Evolutionary conservation across 225 moss, liverwort and hornwort genomes (phyloP).

Genomic region (Thuidium tamariscinum): DNA sequence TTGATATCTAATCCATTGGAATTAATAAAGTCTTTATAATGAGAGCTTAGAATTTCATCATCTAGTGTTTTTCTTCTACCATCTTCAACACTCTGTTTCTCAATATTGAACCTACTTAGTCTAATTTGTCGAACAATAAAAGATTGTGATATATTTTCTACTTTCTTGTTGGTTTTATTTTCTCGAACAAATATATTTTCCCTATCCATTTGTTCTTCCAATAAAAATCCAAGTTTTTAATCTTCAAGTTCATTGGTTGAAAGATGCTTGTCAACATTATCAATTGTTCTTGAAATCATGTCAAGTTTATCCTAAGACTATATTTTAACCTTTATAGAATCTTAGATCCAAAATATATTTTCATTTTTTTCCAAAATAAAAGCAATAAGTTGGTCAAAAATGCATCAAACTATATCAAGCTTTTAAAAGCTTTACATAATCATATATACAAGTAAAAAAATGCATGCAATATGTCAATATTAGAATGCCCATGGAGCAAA

Average conservation of each 20-base stretch:
- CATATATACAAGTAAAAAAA: neutral
- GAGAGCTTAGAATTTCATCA: neutral
- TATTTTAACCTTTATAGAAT: neutral
- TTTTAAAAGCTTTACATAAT: neutral
- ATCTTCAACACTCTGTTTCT: neutral
- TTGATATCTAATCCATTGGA: slow-evolving; percentile 12
- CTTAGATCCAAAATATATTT: neutral
- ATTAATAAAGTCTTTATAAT: neutral
- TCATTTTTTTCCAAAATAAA: neutral
- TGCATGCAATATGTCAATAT: neutral
- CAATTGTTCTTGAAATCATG: neutral
- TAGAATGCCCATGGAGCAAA: neutral
- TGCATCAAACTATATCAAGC: no score
- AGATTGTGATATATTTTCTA: slow-evolving; percentile 3
- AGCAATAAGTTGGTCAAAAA: neutral
- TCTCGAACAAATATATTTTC: neutral
- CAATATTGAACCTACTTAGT: neutral
- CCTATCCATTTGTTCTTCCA: slow-evolving; percentile 25
- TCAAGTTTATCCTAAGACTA: neutral
- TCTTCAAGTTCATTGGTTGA: slow-evolving; percentile 5
- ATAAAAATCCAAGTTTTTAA: neutral
- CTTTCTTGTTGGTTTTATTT: neutral
- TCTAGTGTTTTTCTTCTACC: slow-evolving; percentile 2
- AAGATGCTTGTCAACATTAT: slow-evolving; percentile 2
- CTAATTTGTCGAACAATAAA: slow-evolving; percentile 13